phyloP scores from a whole-genome alignment of 768 basidiomycete genomes.

The Leccinum pellstonianum region DNA sequence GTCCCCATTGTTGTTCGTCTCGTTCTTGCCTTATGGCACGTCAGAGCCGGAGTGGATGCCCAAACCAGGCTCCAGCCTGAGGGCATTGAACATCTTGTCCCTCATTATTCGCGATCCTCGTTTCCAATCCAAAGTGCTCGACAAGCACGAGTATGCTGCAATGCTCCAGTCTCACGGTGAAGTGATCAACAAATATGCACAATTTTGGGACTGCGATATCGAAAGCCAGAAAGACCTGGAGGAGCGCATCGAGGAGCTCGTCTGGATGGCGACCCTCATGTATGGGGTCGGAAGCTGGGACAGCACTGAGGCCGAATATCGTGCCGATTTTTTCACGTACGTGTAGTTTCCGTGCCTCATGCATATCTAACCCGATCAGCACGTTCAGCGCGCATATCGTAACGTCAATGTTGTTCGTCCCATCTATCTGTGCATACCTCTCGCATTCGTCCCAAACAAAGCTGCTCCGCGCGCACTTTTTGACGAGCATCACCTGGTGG shows the following conservation, averaged over 20 bases:
- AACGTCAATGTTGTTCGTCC: conserved; percentile 65
- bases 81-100: conserved; percentile 52
- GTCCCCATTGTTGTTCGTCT: neutral
- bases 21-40: neutral
- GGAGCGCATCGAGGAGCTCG: conserved; percentile 59
- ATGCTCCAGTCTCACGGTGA: conserved; percentile 39
- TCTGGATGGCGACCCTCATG: conserved; percentile 54
- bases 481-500: conserved; percentile 54
- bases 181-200: conserved; percentile 42
- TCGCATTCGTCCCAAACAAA: conserved; percentile 57
- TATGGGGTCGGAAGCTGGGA: conserved; percentile 62
- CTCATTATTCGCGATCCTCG: conserved; percentile 52
- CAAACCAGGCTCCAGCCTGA: conserved; percentile 33
- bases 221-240: conserved; percentile 39
- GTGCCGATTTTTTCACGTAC: conserved; percentile 67
- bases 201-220: conserved; percentile 45
- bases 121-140: conserved; percentile 29
- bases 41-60: conserved; percentile 33
- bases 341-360: conserved; percentile 23
- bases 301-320: conserved; percentile 37
- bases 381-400: conserved; percentile 62
- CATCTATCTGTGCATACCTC: conserved; percentile 46
- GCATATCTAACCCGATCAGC: neutral
- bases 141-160: conserved; percentile 36
- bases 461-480: conserved; percentile 60